A percentile compares a stretch with the other conserved stretches of the same genome.
phyloP scores from a whole-genome alignment of 2,329 filamentous ascomycete genomes.

The Juglanconis juglandina region DNA sequence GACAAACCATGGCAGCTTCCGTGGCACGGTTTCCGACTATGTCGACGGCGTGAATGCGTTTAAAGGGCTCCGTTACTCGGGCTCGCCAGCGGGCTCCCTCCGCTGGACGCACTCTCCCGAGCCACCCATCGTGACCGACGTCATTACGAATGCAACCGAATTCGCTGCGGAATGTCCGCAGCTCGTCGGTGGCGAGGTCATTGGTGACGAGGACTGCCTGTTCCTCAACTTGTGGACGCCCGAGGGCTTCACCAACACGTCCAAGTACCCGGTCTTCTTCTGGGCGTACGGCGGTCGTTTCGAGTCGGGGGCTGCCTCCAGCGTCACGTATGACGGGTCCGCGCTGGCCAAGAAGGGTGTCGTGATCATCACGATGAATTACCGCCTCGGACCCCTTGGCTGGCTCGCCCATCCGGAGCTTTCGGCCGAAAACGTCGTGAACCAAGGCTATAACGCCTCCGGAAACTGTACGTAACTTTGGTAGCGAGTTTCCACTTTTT shows the following conservation, averaged over 20 bases:
- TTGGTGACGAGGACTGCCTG: slow-evolving; percentile 61
- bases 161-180: background rate
- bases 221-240: slow-evolving; percentile 64
- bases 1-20: slow-evolving; percentile 14
- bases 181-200: background rate
- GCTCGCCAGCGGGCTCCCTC: slow-evolving; percentile 18
- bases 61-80: slow-evolving; percentile 26
- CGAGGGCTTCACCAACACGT: slow-evolving; percentile 41
- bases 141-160: background rate
- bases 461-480: slow-evolving; percentile 46
- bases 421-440: slow-evolving; percentile 27
- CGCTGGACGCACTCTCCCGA: slow-evolving; percentile 20
- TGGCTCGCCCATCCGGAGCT: slow-evolving; percentile 62
- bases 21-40: slow-evolving; percentile 22
- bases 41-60: slow-evolving; percentile 23
- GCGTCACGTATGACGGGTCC: slow-evolving; percentile 51
- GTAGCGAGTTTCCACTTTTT: background rate
- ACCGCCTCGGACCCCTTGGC: slow-evolving; percentile 70
- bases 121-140: slow-evolving; percentile 15
- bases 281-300: slow-evolving; percentile 49
- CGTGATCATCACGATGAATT: slow-evolving; percentile 70
- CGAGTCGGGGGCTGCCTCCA: slow-evolving; percentile 33
- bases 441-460: slow-evolving; percentile 26
- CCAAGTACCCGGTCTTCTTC: slow-evolving; percentile 35
- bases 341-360: slow-evolving; percentile 60